These are phyloP conservation scores for Microstegium vimineum DNA, from an alignment of 176 grass and related monocot species.

Conservation along the genomic window DNA sequence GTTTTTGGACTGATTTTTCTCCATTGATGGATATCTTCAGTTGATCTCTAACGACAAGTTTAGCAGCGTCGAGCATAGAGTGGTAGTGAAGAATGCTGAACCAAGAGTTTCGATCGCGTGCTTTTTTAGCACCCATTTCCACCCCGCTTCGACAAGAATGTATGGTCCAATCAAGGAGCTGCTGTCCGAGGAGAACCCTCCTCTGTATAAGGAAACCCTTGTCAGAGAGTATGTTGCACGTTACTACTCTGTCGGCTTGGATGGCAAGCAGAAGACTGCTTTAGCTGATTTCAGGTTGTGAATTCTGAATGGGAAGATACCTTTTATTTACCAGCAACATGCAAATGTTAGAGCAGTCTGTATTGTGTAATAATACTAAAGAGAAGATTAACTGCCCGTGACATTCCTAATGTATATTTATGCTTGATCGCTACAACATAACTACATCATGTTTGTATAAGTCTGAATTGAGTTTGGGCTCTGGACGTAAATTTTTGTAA, in stretches of 20 bases:
- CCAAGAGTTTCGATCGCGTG: constrained; percentile 44
- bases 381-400: too few relatives aligned
- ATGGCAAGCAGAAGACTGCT: constrained; percentile 29
- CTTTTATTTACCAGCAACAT: too few relatives aligned
- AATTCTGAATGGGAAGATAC: neutral
- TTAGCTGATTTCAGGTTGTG: constrained; percentile 42
- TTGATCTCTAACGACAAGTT: constrained; percentile 58
- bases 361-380: too few relatives aligned
- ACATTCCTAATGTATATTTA: too few relatives aligned
- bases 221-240: constrained; percentile 31
- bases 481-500: neutral
- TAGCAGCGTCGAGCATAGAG: constrained; percentile 57
- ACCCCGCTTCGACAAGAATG: constrained; percentile 33
- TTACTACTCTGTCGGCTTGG: constrained; percentile 32
- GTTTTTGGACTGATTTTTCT: neutral
- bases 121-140: constrained; percentile 51
- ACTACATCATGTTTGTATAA: neutral
- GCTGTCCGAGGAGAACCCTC: constrained; percentile 32
- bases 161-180: constrained; percentile 72
- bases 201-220: constrained; percentile 35
- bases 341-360: too few relatives aligned
- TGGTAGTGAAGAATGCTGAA: constrained; percentile 28
- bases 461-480: neutral
- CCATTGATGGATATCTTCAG: constrained; percentile 3
- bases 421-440: too few relatives aligned